Evolutionary conservation across 768 basidiomycete genomes (phyloP), one percentile per base, ranked within the genome.

Genomic region (Kondoa subrosea): DNA sequence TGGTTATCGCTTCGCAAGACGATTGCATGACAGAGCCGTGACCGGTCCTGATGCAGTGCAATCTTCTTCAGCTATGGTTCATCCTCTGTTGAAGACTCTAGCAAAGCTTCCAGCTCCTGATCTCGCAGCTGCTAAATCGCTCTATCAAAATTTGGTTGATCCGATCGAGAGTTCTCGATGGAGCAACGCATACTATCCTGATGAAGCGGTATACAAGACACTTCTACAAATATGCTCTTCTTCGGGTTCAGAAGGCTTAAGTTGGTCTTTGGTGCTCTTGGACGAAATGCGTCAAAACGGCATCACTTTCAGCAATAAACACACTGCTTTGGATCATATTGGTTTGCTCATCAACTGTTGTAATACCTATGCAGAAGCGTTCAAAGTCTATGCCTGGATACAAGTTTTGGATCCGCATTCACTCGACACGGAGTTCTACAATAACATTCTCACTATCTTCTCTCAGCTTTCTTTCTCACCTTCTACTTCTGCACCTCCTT

Each of bases 321-420:
- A 80, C 71, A 79, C 82, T 26, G 73, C 78, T 14, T 79, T 83
- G 3, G 81, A 83, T 1, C 77, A 83, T 40, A 80, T 85, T 58
- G 80, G 85, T 64, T 76, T 87, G 57, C 81, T 84, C 62, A 89
- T 91, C 84, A 82, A 82, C 27, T 77, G 79, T n/a, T 78, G 83
- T 1, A 73, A 80, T 1, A 80, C 74, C 57, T 80, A 83, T 58
- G 78, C 81, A 27, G 82, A 83, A 14, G 87, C 88, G 0, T 82
- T 87, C 66, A 77, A 81, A 17, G 78, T 82, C 0, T 93, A 91
- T 76, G 77, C 78, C 29, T 72, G 75, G 58, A 66, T 76, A n/a
- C 75, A 76, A 40, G 76, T 75, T 17, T 70, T 77, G 25, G 69
- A 73, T 70, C 26, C 30, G 31, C 3, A 64, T 68, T 3, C 66